Base-by-base conservation (phyloP, 2,329 filamentous ascomycete species). In the Zarea fungicola region DNA sequence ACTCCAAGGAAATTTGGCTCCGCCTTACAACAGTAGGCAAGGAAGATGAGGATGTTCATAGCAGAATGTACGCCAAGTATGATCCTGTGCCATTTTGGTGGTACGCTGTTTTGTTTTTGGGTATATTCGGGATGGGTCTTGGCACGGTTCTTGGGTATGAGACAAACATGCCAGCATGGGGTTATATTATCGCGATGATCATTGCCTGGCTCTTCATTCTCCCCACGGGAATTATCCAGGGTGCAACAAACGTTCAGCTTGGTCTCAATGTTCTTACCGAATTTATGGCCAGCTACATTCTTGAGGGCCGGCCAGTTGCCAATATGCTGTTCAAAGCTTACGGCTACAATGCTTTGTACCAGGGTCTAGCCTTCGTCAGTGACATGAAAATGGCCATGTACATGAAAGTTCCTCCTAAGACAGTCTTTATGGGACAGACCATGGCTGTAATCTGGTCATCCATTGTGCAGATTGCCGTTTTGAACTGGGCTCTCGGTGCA, bases 331-430 rank as follows among this genome's bases (percentile, higher is more conserved):
- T 58, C 54, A 57, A 58, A 34, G 52, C 54, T 1, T 58, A 56
- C 22, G 53, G 47, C 8, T 56, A 49, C 42, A 55, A 45, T 3
- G 52, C 36, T 6, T 28, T 60, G n/a, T 66, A 65, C 19, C 70
- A 74, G 44, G 71, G 65, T 1, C 61, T 74, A 13, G 70, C 67
- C 49, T 76, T 75, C 48, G 64, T 67, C 0, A 63, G 67, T 36
- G 73, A 76, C 53, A 65, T 76, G 67, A 76, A 76, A 55, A 57
- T 76, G 13, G 73, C 64, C 2, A 69, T 73, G 42, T 75, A 76
- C 56, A 61, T 77, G 45, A 75, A 77, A 54, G 69, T 76, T 22
- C 68, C 73, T 0, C 69, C 67, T 0, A 63, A 66, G 4, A 73
- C 68, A 0, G 59, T 71, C 1, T 77, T 77, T 54, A 62, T 65